Evolutionary conservation across 179 eudicot genomes (phyloP).

Genomic region (Vitellaria paradoxa): DNA sequence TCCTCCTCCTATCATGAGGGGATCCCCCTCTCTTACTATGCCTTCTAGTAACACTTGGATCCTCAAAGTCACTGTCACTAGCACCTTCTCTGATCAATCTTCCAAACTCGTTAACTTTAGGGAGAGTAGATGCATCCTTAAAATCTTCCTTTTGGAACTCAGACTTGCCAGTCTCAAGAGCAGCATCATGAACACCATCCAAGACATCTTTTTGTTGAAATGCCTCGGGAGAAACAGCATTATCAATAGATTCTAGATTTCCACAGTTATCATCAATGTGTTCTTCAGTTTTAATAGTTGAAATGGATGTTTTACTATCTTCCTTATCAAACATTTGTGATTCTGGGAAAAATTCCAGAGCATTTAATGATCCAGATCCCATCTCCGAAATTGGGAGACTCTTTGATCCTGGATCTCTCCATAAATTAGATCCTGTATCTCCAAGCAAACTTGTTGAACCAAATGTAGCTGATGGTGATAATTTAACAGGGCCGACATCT

Average conservation of each 20-base stretch:
- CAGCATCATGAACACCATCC: constrained; percentile 22
- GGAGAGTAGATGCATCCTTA: constrained; percentile 25
- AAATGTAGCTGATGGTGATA: constrained; percentile 25
- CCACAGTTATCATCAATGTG: constrained; percentile 21
- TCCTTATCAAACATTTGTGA: constrained; percentile 20
- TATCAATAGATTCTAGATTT: constrained; percentile 27
- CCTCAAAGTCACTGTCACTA: constrained; percentile 80
- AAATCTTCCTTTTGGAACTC: constrained; percentile 30
- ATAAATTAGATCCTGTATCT: constrained; percentile 17
- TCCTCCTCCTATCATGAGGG: constrained; percentile 66
- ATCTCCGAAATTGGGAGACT: constrained; percentile 21
- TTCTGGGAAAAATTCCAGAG: constrained; percentile 19
- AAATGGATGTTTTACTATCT: constrained; percentile 12
- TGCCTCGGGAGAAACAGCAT: constrained; percentile 17
- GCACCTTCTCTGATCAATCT: constrained; percentile 66
- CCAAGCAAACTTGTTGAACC: constrained; percentile 19
- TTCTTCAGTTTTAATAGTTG: constrained; percentile 23
- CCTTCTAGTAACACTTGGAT: constrained; percentile 37
- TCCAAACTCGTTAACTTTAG: constrained; percentile 86
- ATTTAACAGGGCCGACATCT: constrained; percentile 30
- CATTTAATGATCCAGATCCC: constrained; percentile 20
- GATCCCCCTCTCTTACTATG: constrained; percentile 65
- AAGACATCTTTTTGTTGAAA: constrained; percentile 24
- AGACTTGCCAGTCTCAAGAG: constrained; percentile 24
- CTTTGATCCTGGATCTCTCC: constrained; percentile 19